Conservation (phyloP, 805 yeast genomes). For the Lipomyces yamanashiensis region DNA sequence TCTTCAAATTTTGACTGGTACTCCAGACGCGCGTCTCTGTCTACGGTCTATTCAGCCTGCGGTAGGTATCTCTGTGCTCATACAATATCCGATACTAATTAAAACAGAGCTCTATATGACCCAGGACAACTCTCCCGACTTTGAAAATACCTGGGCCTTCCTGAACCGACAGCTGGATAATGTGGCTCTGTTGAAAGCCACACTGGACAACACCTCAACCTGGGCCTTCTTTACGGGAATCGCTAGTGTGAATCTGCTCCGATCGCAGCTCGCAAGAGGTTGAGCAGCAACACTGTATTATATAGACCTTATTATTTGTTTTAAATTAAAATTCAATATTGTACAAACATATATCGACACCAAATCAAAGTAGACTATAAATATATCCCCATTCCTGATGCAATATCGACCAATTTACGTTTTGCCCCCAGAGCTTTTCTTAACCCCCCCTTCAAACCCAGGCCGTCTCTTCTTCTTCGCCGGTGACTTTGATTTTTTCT, state of each 20-base stretch:
- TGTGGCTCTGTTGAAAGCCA: slow-evolving; percentile 59
- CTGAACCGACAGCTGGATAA: slow-evolving; percentile 63
- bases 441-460: slow-evolving; percentile 82
- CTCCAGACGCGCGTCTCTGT: slow-evolving; percentile 74
- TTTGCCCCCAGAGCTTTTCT: slow-evolving; percentile 24
- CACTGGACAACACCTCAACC: slow-evolving; percentile 70
- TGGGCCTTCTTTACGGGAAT: slow-evolving; percentile 74
- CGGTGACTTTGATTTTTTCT: slow-evolving; percentile 60
- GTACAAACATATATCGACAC: slow-evolving; percentile 6
- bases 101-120: slow-evolving; percentile 72
- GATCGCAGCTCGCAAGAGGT: slow-evolving; percentile 61
- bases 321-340: slow-evolving; percentile 8
- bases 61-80: slow-evolving; percentile 18
- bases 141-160: slow-evolving; percentile 62
- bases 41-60: slow-evolving; percentile 67
- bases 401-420: slow-evolving; percentile 1
- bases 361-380: not conserved
- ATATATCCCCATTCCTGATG: slow-evolving; percentile 3
- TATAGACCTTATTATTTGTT: not conserved
- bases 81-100: not conserved
- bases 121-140: slow-evolving; percentile 66
- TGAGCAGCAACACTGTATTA: slow-evolving; percentile 9
- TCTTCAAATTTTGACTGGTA: slow-evolving; percentile 90
- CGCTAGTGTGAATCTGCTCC: slow-evolving; percentile 66
- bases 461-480: slow-evolving; percentile 56